Base-by-base conservation (phyloP, 1,284 basidiomycete genomes). In the Ceratobasidium sp. region DNA sequence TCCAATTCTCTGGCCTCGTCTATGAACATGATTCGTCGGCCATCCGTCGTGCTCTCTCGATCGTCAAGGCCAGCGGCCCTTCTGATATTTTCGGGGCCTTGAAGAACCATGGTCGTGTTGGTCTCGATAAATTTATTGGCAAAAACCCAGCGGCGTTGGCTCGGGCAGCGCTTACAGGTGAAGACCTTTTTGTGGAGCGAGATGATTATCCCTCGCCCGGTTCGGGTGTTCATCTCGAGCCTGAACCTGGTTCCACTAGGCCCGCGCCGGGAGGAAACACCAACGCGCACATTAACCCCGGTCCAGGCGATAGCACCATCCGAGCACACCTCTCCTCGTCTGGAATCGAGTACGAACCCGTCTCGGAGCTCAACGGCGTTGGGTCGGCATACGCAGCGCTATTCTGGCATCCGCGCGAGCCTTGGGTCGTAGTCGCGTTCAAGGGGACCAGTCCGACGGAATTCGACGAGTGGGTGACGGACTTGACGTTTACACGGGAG, bases 391-490 rank as follows among this genome's bases (percentile, higher is more conserved):
- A 40, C 53, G 38, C 58, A n/a, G 57, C 69, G 22, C 47, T 72
- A 15, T 72, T 72, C 42, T 72, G 72, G 72, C 70, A 72, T 34
- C 65, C 67, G 1, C 69, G 32, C 17, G 57, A 58, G 12, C 71
- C 54, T 27, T 72, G 72, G 72, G 54, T 72, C 25, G 70, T 69
- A 20, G 68, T 72, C 13, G 69, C 72, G 13, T 71, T 72, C 62
- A 72, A 72, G 35, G 71, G 71, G 5, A 80, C 79, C 10, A 73
- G 74, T 38, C 78, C 78, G 20, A 73, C 73, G 38, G 77, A 78
- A 69, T 80, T 79, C 72, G 73, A 71, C 20, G 79, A 80, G 64
- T 79, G 78, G 78, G 71, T 75, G 29, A 72, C 76, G 40, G 78
- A 79, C 65, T 75, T 79, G 31, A 77, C 76, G 6, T 74, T 74